A percentile compares a stretch with the other conserved stretches of the same genome.
Evolutionary conservation across 208 protist genomes (phyloP).

Genomic region (Trypanosoma boissoni): DNA sequence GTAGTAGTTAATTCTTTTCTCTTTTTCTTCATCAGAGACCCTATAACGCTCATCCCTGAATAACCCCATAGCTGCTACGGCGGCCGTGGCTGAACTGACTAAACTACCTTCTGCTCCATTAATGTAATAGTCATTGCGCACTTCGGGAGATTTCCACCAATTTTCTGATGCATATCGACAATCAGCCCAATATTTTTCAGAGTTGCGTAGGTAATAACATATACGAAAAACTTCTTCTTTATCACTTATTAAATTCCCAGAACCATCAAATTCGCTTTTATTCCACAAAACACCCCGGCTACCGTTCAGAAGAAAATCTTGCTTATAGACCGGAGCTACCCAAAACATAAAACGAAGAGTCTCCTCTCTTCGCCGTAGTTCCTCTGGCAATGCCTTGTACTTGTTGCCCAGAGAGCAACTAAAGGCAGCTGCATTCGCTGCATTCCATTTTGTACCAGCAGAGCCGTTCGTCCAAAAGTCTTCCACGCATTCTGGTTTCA

Average conservation of each 20-base stretch:
- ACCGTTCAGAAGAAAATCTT: slow-evolving; percentile 25
- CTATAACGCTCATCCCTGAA: slow-evolving; percentile 10
- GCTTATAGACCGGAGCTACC: slow-evolving; percentile 5
- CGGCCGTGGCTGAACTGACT: slow-evolving; percentile 13
- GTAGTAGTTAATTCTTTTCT: slow-evolving; percentile 19
- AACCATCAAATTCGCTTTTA: slow-evolving; percentile 18
- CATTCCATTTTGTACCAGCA: slow-evolving; percentile 31
- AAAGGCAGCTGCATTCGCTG: slow-evolving; percentile 22
- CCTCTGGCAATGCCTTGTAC: slow-evolving; percentile 12
- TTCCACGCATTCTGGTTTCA: slow-evolving; percentile 25
- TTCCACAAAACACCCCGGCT: slow-evolving; percentile 25
- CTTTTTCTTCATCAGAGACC: slow-evolving; percentile 12
- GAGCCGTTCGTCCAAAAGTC: slow-evolving; percentile 28
- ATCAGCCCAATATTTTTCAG: slow-evolving; percentile 16
- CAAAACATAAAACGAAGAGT: slow-evolving; percentile 28
- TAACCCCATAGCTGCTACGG: slow-evolving; percentile 23
- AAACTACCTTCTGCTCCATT: slow-evolving; percentile 10
- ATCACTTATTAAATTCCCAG: slow-evolving; percentile 8
- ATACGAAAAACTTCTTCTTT: slow-evolving; percentile 17
- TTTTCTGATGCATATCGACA: slow-evolving; percentile 23
- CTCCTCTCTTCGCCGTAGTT: slow-evolving; percentile 23
- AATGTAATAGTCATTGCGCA: slow-evolving; percentile 24
- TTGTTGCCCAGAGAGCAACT: slow-evolving; percentile 22
- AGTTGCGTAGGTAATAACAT: slow-evolving; percentile 12
- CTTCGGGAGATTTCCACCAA: slow-evolving; percentile 39